Evolutionary conservation across 371 early-diverging fungal genomes (phyloP), one percentile per base, ranked within the genome.

Genomic region (Globomyces sp.): DNA sequence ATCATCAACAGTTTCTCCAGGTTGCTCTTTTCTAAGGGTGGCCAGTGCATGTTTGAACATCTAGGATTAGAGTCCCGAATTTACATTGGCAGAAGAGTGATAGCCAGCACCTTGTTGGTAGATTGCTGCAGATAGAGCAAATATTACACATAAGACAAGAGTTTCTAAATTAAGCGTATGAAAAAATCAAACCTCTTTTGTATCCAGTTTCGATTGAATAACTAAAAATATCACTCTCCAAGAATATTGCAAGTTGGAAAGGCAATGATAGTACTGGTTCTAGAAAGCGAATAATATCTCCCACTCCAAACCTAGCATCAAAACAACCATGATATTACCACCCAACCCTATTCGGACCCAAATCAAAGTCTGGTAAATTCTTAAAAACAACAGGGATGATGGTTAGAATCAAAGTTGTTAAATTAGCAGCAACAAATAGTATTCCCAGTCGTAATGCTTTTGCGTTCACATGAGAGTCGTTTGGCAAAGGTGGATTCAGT

Each of bases 91-190:
- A 0, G 74, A 71, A 9, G 74, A 74, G 46, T 74, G 74, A 62
- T 71, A 74, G 1, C 67, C 74, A 11, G 74, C 74, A 52, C 74
- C 74, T 58, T 71, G 71, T 42, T 69, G 68, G 58, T 74, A 74
- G 2, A 74, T 42, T 4, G 71, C 66, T 1, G 69, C 64, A 11
- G 67, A 60, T 10, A 74, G 10, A 34, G 57, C 48, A 51, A 74
- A 71, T 1, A 65, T 41, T 41, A 58, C 10, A 24, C 37, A 42
- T 55, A n/a, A 53, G 43, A 57, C 60, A 2, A 44, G 44, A 47
- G 42, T 52, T 43, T 39, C 36, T 36, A 4, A n/a, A 41, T 11
- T 24, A 24, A 24, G 24, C 24, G n/a, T 3, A 40, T 45, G 8
- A 42, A 57, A 34, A 3, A 68, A 69, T 1, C 67, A 24, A 39